Percentiles rank a stretch among this genome's conserved stretches.
Conservation (phyloP, 2,329 filamentous ascomycete genomes). For the Cordyceps sp. region DNA sequence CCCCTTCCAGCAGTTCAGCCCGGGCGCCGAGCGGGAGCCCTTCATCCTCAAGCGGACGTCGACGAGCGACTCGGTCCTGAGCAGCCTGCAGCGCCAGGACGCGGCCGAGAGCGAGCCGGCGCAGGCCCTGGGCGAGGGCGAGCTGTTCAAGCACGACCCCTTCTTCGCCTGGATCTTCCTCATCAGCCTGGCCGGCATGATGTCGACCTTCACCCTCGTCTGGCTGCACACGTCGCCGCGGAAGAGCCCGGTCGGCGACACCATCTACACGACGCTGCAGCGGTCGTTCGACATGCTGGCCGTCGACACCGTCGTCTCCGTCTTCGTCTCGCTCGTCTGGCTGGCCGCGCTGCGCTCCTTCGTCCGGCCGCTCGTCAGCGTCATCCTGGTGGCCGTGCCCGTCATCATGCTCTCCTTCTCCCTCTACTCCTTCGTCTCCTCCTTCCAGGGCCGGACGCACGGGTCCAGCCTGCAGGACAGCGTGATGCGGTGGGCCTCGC, state of each 20-base stretch:
- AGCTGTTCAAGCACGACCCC: constrained; percentile 67
- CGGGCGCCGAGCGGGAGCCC: constrained; percentile 18
- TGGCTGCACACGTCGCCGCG: constrained; percentile 70
- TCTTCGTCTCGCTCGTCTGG: constrained; percentile 81
- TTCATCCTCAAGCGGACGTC: constrained; percentile 24
- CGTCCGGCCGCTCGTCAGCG: constrained; percentile 64
- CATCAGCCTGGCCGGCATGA: constrained; percentile 66
- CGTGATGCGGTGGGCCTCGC: constrained; percentile 73
- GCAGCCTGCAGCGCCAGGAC: constrained; percentile 18
- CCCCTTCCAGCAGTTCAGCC: constrained; percentile 44
- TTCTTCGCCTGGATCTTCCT: constrained; percentile 88
- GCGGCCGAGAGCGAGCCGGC: constrained; percentile 18
- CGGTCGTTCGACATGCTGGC: constrained; percentile 80
- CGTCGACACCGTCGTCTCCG: constrained; percentile 78
- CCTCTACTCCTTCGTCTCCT: constrained; percentile 79
- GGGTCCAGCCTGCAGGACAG: constrained; percentile 73
- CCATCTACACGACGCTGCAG: constrained; percentile 78
- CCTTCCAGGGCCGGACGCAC: constrained; percentile 61
- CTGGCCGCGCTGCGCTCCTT: constrained; percentile 77
- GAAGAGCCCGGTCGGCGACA: constrained; percentile 69
- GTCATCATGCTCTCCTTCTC: constrained; percentile 78
- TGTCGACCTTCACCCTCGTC: constrained; percentile 78
- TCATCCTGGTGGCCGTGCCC: constrained; percentile 72
- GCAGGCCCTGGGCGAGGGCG: constrained; percentile 38
- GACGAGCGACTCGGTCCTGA: constrained; percentile 30